phyloP scores from a whole-genome alignment of 2,329 filamentous ascomycete genomes.

The Epichloe uncinata region DNA sequence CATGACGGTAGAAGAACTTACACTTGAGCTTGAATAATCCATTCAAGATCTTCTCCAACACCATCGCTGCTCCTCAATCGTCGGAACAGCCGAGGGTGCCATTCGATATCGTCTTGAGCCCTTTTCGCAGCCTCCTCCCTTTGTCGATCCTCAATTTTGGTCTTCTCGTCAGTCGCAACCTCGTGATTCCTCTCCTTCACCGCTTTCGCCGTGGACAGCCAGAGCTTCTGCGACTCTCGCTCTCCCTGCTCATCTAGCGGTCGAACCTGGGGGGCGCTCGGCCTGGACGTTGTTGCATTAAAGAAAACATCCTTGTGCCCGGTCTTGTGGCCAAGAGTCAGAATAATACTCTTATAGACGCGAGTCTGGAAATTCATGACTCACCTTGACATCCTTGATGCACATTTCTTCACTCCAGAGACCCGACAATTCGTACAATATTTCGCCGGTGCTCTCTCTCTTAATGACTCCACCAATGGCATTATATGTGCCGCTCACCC shows the following conservation, averaged over 20 bases:
- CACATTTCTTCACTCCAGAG: constrained; percentile 93
- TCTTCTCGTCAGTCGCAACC: constrained; percentile 85
- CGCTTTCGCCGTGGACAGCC: constrained; percentile 68
- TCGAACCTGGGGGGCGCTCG: constrained; percentile 55
- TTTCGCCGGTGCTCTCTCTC: constrained; percentile 73
- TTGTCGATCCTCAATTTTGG: constrained; percentile 87
- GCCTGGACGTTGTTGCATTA: constrained; percentile 66
- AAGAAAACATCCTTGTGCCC: constrained; percentile 85
- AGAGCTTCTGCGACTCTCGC: constrained; percentile 79
- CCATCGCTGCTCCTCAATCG: constrained; percentile 62
- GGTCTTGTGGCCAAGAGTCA: constrained; percentile 43
- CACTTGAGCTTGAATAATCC: constrained; percentile 85
- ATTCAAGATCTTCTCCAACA: constrained; percentile 82
- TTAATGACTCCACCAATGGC: constrained; percentile 87
- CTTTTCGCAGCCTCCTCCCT: constrained; percentile 75
- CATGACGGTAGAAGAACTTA: constrained; percentile 27
- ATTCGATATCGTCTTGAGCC: constrained; percentile 66
- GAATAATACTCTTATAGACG: background rate
- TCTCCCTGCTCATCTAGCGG: constrained; percentile 79
- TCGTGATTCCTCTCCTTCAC: constrained; percentile 79
- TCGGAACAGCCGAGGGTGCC: constrained; percentile 79
- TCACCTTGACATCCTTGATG: constrained; percentile 67
- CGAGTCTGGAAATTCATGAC: constrained; percentile 12
- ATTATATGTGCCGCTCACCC: constrained; percentile 93
- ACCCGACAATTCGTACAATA: constrained; percentile 82